Evolutionary conservation across 176 grass and related monocot genomes (phyloP).

Genomic region (Aegilops longissima): DNA sequence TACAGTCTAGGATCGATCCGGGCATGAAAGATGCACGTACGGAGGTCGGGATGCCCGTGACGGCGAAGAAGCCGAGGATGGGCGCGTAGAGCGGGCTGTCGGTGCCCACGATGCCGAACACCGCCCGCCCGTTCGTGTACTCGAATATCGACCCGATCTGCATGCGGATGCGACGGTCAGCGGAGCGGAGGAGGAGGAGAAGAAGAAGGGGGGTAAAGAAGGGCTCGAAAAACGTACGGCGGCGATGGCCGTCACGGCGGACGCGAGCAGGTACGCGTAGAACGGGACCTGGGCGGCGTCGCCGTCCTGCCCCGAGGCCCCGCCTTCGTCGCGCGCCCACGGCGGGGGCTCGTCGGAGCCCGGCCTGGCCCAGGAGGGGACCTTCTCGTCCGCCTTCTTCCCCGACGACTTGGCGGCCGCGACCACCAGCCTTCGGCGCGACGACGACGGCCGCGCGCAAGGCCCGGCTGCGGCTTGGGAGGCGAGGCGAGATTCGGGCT

Average conservation of each 20-base stretch:
- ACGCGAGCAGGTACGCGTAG: conserved; percentile 83
- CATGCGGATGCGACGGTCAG: neutral
- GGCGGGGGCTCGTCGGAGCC: conserved; percentile 81
- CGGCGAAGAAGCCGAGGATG: conserved; percentile 91
- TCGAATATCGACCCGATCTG: conserved; percentile 97
- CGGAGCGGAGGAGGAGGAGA: neutral
- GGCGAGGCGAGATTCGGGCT: neutral
- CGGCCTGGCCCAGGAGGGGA: conserved; percentile 73
- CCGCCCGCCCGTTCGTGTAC: conserved; percentile 72
- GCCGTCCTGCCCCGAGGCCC: neutral
- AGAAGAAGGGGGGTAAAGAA: too few relatives aligned
- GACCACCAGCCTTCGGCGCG: conserved; percentile 25
- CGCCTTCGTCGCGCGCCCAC: conserved; percentile 58
- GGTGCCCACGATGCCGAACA: conserved; percentile 74
- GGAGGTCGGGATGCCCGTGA: conserved; percentile 86
- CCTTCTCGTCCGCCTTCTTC: conserved; percentile 57
- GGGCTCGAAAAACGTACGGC: conserved; percentile 42
- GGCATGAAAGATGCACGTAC: conserved; percentile 30
- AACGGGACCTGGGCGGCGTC: conserved; percentile 47
- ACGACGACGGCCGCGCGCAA: neutral
- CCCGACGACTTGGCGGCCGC: conserved; percentile 47
- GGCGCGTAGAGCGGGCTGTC: conserved; percentile 86
- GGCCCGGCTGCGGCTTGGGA: neutral
- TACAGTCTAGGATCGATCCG: neutral
- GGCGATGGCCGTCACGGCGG: conserved; percentile 81